Evolutionary conservation across 805 yeast genomes (phyloP).

Genomic region (Isabelozyma pseudorhagii): DNA sequence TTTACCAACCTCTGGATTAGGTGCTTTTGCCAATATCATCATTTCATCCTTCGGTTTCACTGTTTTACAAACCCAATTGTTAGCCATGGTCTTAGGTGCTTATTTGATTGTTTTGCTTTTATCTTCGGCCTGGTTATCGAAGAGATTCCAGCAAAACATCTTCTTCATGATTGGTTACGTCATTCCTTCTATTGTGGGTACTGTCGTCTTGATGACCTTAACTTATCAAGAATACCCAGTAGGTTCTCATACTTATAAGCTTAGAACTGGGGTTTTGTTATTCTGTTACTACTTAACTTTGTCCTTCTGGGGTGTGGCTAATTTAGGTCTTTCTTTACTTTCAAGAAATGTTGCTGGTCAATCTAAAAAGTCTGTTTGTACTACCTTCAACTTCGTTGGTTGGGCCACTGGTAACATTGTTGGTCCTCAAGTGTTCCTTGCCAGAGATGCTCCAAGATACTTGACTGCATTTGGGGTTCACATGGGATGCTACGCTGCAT

Average conservation of each 20-base stretch:
- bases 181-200: constrained; percentile 21
- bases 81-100: constrained; percentile 25
- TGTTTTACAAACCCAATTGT: constrained; percentile 22
- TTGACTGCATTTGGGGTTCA: constrained; percentile 14
- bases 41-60: constrained; percentile 33
- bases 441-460: constrained; percentile 22
- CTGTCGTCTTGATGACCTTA: constrained; percentile 16
- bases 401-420: constrained; percentile 28
- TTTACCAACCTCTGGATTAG: constrained; percentile 25
- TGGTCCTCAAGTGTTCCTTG: constrained; percentile 22
- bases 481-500: constrained; percentile 13
- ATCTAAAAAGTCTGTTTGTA: constrained; percentile 20
- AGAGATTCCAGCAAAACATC: constrained; percentile 13
- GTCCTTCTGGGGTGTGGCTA: constrained; percentile 28
- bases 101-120: constrained; percentile 18
- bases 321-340: constrained; percentile 21
- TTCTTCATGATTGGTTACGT: constrained; percentile 12
- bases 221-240: constrained; percentile 13
- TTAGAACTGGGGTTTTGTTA: constrained; percentile 12
- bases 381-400: constrained; percentile 17
- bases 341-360: constrained; percentile 20
- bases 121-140: constrained; percentile 3
- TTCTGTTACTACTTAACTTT: constrained; percentile 29
- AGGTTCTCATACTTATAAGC: not conserved
- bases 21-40: constrained; percentile 23